These are phyloP conservation scores for Hyphopichia homilentoma DNA, from an alignment of 805 yeast species.

Conservation along the genomic window DNA sequence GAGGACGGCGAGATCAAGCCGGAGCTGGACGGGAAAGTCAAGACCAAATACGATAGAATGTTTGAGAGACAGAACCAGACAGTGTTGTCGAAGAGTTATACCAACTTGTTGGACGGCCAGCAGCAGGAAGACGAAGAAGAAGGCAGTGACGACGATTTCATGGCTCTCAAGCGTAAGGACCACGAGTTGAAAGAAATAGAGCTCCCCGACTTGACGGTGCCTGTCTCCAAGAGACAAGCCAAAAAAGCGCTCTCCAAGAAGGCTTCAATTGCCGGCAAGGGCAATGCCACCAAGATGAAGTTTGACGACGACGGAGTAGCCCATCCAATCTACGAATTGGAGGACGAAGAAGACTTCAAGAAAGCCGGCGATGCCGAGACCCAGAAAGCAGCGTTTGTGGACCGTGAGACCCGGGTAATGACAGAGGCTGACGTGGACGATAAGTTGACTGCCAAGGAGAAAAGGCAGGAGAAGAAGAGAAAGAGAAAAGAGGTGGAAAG, in stretches of 20 bases:
- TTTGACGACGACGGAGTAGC: conserved; percentile 95
- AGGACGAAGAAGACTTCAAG: conserved; percentile 82
- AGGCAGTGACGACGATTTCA: conserved; percentile 66
- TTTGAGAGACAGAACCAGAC: conserved; percentile 92
- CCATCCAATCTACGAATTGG: conserved; percentile 87
- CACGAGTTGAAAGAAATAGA: conserved; percentile 66
- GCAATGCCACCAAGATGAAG: conserved; percentile 70
- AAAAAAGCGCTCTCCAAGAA: conserved; percentile 89
- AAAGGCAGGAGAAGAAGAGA: conserved; percentile 84
- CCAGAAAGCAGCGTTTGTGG: conserved; percentile 67
- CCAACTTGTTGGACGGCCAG: conserved; percentile 58
- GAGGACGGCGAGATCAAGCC: conserved; percentile 56
- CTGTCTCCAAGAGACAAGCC: conserved; percentile 77
- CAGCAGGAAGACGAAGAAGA: conserved; percentile 26
- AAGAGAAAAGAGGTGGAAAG: conserved; percentile 78
- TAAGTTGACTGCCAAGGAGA: conserved; percentile 70
- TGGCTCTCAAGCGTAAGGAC: conserved; percentile 73
- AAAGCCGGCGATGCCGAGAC: conserved; percentile 64
- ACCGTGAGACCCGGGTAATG: conserved; percentile 68
- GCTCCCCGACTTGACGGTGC: conserved; percentile 55
- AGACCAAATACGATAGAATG: conserved; percentile 93
- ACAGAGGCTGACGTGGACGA: conserved; percentile 68
- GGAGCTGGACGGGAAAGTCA: conserved; percentile 42
- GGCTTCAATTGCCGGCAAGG: conserved; percentile 54
- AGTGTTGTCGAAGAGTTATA: conserved; percentile 84